phyloP scores from a whole-genome alignment of 2,329 filamentous ascomycete species.

The Leptosphaerulina australis region DNA sequence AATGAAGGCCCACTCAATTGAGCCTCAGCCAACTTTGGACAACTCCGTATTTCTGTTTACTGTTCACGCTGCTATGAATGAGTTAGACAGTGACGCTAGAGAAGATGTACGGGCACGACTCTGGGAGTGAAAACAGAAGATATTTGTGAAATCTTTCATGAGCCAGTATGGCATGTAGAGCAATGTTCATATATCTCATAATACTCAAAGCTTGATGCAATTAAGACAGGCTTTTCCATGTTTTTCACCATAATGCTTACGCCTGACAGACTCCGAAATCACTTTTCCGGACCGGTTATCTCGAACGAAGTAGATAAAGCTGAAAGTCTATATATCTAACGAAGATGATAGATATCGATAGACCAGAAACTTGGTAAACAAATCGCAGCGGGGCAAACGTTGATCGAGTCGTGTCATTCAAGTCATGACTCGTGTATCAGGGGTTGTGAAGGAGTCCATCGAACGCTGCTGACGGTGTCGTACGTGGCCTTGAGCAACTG shows the following conservation, averaged over 20 bases:
- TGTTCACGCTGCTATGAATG: no score
- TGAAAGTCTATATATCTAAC: constrained; percentile 38
- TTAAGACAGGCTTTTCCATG: constrained; percentile 33
- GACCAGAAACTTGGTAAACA: constrained; percentile 29
- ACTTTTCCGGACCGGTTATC: constrained; percentile 41
- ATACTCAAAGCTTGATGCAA: constrained; percentile 27
- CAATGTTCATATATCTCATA: constrained; percentile 25
- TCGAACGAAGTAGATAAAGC: constrained; percentile 40
- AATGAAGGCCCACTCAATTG: no score
- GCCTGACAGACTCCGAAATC: constrained; percentile 40
- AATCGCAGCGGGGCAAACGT: constrained; percentile 31
- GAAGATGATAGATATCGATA: constrained; percentile 39
- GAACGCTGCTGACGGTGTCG: constrained; percentile 20
- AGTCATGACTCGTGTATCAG: constrained; percentile 23
- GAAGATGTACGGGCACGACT: no score
- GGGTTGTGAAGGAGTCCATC: constrained; percentile 12
- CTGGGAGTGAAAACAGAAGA: not conserved
- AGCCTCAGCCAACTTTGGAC: no score
- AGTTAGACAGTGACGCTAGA: no score
- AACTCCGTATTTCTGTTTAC: no score
- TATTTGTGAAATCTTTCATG: not conserved
- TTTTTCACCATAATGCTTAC: constrained; percentile 39
- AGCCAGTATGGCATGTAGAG: constrained; percentile 16
- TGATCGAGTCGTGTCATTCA: constrained; percentile 16
- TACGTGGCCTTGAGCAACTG: constrained; percentile 30